Base-by-base conservation (phyloP, 1,284 basidiomycete genomes). In the Pterulicium gracile region DNA sequence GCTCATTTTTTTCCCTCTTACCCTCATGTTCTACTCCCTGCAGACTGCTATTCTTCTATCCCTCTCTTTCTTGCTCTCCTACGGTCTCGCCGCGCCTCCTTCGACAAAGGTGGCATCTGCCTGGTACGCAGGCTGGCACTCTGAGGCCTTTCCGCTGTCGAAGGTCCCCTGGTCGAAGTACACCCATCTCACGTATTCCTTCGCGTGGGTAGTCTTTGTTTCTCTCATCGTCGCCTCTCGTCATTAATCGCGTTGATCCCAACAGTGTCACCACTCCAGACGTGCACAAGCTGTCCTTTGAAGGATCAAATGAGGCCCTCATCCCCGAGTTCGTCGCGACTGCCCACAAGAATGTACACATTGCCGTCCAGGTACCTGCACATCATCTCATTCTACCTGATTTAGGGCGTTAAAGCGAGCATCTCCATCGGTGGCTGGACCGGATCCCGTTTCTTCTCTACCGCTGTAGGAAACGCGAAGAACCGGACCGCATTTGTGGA, bases 391-490 rank as follows among this genome's bases (percentile, higher is more conserved):
- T 42, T 4, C 24, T 47, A 42, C 14, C 41, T 39, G 23, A 46
- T 47, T 44, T 55, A 76, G 66, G 68, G 72, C 49, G 86, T 90
- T 36, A 72, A 75, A 51, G 86, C 92, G 14, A 65, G 81, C 47
- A 65, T 94, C 36, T 86, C 88, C 36, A 73, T 96, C 41, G 92
- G 92, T 47, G 92, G 92, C 34, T 95, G 90, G 90, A 79, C 78
- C 3, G 90, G 88, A 17, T 85, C 82, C 2, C 60, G 61, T 42
- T 86, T 68, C 68, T 96, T 88, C 66, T 94, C 90, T 0, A 65
- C 75, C 2, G 77, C 83, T 17, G 79, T 90, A 27, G 75, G 72
- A 18, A 79, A 75, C 13, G 56, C 71, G 0, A 52, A 63, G 19
- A 81, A 79, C 57, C 75, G 88, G 32, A 73, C 73, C 14, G 71